phyloP scores from a whole-genome alignment of 176 grass and related monocot species.

The Phoenix dactylifera region DNA sequence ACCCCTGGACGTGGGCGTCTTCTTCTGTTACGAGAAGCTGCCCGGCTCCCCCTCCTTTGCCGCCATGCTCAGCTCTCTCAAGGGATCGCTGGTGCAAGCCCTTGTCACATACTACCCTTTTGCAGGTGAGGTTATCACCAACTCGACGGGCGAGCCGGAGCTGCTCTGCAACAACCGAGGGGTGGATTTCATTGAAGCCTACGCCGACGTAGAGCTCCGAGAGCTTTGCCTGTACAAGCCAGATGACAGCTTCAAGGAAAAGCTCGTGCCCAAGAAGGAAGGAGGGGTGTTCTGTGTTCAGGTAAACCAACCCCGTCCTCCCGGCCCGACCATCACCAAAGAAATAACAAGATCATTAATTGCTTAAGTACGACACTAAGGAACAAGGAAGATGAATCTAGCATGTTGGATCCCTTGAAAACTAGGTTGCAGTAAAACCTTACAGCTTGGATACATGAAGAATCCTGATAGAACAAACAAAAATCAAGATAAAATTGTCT shows the following conservation, averaged over 20 bases:
- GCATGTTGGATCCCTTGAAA: too few relatives aligned
- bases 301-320: constrained; percentile 4
- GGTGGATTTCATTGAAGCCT: constrained; percentile 39
- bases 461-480: too few relatives aligned
- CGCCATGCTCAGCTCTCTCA: constrained; percentile 23
- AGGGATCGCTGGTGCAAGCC: constrained; percentile 30
- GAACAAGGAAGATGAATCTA: too few relatives aligned
- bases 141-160: constrained; percentile 38
- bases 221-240: constrained; percentile 33
- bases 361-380: too few relatives aligned
- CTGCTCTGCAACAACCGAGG: constrained; percentile 53
- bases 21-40: constrained; percentile 52
- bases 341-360: too few relatives aligned
- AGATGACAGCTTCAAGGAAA: constrained; percentile 45
- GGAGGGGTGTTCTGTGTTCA: constrained; percentile 46
- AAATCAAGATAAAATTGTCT: too few relatives aligned
- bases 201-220: constrained; percentile 32
- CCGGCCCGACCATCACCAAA: too few relatives aligned
- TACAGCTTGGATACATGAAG: too few relatives aligned
- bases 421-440: too few relatives aligned
- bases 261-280: constrained; percentile 56
- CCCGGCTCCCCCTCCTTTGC: constrained; percentile 14
- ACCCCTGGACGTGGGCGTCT: constrained; percentile 41
- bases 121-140: constrained; percentile 32
- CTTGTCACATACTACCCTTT: constrained; percentile 54